Evolutionary conservation across 495 filamentous ascomycete species (phyloP), one percentile per base, ranked within the genome.

Genomic region (Tuber microsphaerosporum): DNA sequence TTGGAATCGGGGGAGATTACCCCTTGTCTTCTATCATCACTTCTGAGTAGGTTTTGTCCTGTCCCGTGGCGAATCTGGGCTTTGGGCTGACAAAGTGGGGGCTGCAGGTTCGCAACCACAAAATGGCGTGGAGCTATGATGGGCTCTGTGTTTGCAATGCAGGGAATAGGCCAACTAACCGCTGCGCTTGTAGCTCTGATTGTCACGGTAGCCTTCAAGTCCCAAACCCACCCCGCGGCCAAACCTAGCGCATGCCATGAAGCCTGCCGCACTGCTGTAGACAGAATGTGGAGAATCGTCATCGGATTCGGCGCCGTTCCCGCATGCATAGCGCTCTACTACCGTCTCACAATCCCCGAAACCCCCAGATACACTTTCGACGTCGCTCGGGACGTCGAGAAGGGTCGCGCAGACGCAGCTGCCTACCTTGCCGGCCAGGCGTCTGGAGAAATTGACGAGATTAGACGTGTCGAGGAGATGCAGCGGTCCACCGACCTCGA

Each of bases 41-140:
- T 19, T 91, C 92, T 3, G 92, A 94, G 88, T 91, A 84, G 82
- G 88, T 86, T 19, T 61, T 10, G 45, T 68, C 7, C 9, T 16
- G 3, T 69, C 78, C 48, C 61, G 41, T 70, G 12, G 39, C 2
- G 12, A n/a, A 51, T 12, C 20, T 51, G 22, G 22, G 6, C 48
- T 51, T 51, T n/a, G 12, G 34, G 26, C 37, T 41, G 41, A 80
- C 70, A 69, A 26, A 74, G 22, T 41, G 41, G 20, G 42, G 22
- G 34, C 26, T 72, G 12, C 80, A 90, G 88, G 83, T 94, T 93
- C 82, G 92, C 92, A 34, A 93, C 91, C 7, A 94, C 92, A 70
- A 91, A 92, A 82, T 93, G 91, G 90, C 87, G 93, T 73, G 93
- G 93, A 71, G 91, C 90, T 70, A 94, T 97, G 93, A 93, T 97